Percentiles rank a stretch among this genome's conserved stretches.
Conservation (phyloP, 108 stramenopile genomes). For the Cyclotella sp. region DNA sequence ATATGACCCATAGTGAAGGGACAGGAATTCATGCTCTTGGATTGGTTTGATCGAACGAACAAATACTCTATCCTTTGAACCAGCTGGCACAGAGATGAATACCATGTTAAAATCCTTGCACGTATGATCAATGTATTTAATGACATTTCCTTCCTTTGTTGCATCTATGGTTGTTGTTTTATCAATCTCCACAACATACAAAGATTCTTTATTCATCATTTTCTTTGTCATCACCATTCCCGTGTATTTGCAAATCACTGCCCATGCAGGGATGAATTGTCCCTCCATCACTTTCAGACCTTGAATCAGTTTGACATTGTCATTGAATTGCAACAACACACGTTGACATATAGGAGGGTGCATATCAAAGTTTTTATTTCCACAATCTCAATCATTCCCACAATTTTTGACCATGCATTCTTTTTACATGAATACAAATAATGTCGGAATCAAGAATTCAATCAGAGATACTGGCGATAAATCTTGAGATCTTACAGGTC, state of each 20-base stretch:
- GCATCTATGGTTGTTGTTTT: neutral
- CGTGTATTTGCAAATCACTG: neutral
- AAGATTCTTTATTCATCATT: neutral
- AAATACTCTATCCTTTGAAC: neutral
- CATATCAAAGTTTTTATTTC: too few species aligned
- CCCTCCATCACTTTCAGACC: neutral
- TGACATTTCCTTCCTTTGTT: neutral
- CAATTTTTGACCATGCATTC: too few species aligned
- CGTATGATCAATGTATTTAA: neutral
- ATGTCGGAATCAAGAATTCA: too few species aligned
- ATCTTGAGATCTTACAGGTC: too few species aligned
- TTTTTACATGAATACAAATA: too few species aligned
- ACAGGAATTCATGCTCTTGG: neutral
- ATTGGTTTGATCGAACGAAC: conserved; percentile 4
- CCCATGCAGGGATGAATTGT: neutral
- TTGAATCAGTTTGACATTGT: too few species aligned
- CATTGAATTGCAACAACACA: too few species aligned
- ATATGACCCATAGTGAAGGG: too few species aligned
- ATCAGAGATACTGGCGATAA: too few species aligned
- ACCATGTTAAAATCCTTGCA: neutral
- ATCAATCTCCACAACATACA: neutral
- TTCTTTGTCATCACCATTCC: neutral
- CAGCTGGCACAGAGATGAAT: neutral
- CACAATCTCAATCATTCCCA: too few species aligned
- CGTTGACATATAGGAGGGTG: too few species aligned